These are phyloP conservation scores for Gossypium arboreum DNA, from an alignment of 345 rosid genomes.

Conservation along the genomic window DNA sequence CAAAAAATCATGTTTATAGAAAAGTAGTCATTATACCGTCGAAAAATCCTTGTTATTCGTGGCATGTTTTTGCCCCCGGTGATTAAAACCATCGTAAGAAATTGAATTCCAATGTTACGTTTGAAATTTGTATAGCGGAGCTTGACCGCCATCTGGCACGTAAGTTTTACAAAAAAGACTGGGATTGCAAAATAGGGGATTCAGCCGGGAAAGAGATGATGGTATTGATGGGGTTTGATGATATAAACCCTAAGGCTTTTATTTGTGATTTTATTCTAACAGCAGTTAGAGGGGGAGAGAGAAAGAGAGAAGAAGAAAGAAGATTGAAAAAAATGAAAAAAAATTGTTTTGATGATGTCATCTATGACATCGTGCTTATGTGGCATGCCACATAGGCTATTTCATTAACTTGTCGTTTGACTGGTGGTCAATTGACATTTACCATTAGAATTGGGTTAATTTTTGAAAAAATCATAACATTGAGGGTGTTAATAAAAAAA, in stretches of 20 bases:
- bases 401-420: too few species aligned
- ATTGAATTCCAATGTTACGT: slow-evolving; percentile 9
- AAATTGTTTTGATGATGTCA: too few species aligned
- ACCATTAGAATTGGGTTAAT: too few species aligned
- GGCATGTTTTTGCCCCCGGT: slow-evolving; percentile 84
- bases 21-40: slow-evolving; percentile 81
- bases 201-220: slow-evolving; percentile 76
- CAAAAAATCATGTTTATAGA: slow-evolving; percentile 44
- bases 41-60: slow-evolving; percentile 51
- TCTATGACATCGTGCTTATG: too few species aligned
- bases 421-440: too few species aligned
- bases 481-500: too few species aligned
- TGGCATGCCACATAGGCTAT: too few species aligned
- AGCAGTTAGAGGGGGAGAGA: too few species aligned
- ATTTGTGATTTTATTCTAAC: slow-evolving; percentile 54
- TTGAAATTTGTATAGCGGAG: slow-evolving; percentile 92
- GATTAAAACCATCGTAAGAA: slow-evolving; percentile 26
- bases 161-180: slow-evolving; percentile 52
- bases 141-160: slow-evolving; percentile 60
- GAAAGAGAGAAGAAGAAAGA: too few species aligned
- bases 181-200: slow-evolving; percentile 45
- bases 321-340: too few species aligned
- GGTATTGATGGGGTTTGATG: slow-evolving; percentile 52
- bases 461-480: too few species aligned
- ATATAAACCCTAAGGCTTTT: slow-evolving; percentile 61